These are phyloP conservation scores for Scedosporium boydii DNA, from an alignment of 2,329 filamentous ascomycete genomes.

Conservation along the genomic window DNA sequence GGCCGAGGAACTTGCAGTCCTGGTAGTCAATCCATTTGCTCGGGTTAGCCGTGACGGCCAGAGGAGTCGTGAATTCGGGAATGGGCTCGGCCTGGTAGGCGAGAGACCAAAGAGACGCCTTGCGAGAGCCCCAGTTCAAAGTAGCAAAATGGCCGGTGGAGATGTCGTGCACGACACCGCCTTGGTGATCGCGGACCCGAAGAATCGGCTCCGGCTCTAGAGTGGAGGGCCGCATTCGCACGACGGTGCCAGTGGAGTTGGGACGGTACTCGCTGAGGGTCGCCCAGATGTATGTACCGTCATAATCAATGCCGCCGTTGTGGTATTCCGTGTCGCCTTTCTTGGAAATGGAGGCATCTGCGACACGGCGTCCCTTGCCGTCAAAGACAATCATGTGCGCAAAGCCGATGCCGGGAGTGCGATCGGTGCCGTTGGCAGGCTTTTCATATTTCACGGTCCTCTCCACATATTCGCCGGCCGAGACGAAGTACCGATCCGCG, in stretches of 20 bases:
- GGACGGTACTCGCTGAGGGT: slow-evolving; percentile 37
- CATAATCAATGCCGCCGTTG: slow-evolving; percentile 38
- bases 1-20: slow-evolving; percentile 41
- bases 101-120: slow-evolving; percentile 27
- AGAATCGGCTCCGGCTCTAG: slow-evolving; percentile 25
- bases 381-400: slow-evolving; percentile 35
- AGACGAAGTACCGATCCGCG: slow-evolving; percentile 32
- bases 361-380: slow-evolving; percentile 28
- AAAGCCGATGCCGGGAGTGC: slow-evolving; percentile 31
- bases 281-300: slow-evolving; percentile 36
- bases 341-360: slow-evolving; percentile 31
- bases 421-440: slow-evolving; percentile 42
- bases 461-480: slow-evolving; percentile 31
- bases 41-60: slow-evolving; percentile 22
- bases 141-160: slow-evolving; percentile 24
- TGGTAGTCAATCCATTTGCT: slow-evolving; percentile 38
- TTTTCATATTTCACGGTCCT: slow-evolving; percentile 17
- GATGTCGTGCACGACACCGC: slow-evolving; percentile 34
- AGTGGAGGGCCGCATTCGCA: slow-evolving; percentile 26
- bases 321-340: slow-evolving; percentile 31
- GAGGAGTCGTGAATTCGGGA: slow-evolving; percentile 8
- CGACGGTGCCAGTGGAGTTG: slow-evolving; percentile 32
- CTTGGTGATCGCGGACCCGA: slow-evolving; percentile 30
- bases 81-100: background rate
- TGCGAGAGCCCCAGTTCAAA: slow-evolving; percentile 36